Base-by-base conservation (phyloP, 2,329 filamentous ascomycete species). In the Colletotrichum eleusines region DNA sequence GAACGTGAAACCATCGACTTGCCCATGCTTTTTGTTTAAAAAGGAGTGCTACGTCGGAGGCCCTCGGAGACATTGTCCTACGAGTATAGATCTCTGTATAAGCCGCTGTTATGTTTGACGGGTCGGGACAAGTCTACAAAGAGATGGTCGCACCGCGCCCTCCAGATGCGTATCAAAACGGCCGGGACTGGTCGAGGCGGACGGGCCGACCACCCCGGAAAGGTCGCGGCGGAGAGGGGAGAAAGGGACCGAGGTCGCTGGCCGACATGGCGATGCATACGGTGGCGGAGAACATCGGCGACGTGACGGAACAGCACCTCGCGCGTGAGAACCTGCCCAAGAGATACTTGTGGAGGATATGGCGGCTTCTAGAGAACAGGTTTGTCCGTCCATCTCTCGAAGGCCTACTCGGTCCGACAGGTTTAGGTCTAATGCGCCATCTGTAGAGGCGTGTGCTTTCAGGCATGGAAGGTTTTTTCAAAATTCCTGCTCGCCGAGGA, bases 391-490 rank as follows among this genome's bases (percentile, higher is more conserved):
- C 38, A 33, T 26, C 26, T 48, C 18, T 42, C 44, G 2, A 26
- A 40, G n/a, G 40, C 54, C 1, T 6, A 18, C 23, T 33, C 33
- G 44, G 20, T 14, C 23, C 14, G 62, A 28, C 38, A n/a, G 62
- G n/a, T n/a, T 31, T 63, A 50, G 35, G 38, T 33, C 66, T 61
- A 68, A 71, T 33, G 42, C 55, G 5, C 14, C 12, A 23, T 16
- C 8, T 14, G 54, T 54, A 81, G 80, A 72, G 80, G 81, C 4
- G 76, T 78, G 16, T 80, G 78, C 63, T 76, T 83, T 26, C 81
- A 83, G 59, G 81, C 79, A 1, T 83, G 82, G 82, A 83, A 79
- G 68, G 73, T 81, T 6, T 79, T 83, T 42, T 83, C 80, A 2
- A 77, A 78, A 28, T 66, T 77, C 6, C 70, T 83, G 23, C 74